phyloP scores from a whole-genome alignment of 202 grass and related monocot species.

The Zizania palustris region DNA sequence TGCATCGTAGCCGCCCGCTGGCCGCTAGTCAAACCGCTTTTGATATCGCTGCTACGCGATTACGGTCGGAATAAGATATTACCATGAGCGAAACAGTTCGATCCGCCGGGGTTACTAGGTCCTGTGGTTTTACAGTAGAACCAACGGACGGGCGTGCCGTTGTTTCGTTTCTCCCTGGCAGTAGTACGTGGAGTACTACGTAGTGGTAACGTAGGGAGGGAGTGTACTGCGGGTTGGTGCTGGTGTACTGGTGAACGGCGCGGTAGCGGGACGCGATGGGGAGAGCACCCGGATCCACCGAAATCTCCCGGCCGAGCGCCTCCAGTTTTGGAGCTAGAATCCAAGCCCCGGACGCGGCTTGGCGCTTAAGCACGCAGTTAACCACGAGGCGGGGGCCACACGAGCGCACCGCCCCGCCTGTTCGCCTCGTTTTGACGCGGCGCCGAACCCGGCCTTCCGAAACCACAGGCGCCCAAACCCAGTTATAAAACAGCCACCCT shows the following conservation, averaged over 20 bases:
- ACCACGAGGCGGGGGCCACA: slow-evolving; percentile 19
- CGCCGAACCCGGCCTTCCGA: slow-evolving; percentile 44
- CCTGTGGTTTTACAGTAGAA: neutral
- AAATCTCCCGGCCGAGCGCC: slow-evolving; percentile 4
- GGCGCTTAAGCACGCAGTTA: neutral
- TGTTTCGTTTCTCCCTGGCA: neutral
- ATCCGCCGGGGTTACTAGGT: neutral
- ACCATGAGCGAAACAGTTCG: too few relatives aligned
- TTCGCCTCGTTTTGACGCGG: slow-evolving; percentile 19
- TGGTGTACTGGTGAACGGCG: neutral
- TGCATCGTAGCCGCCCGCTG: too few relatives aligned
- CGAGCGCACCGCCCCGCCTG: neutral
- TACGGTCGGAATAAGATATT: too few relatives aligned
- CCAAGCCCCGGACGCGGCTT: slow-evolving; percentile 33
- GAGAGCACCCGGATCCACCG: neutral
- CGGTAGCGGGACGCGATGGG: neutral
- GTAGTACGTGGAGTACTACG: neutral
- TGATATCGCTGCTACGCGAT: too few relatives aligned
- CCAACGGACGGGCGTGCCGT: neutral
- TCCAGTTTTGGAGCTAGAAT: slow-evolving; percentile 28
- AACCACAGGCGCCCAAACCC: slow-evolving; percentile 38
- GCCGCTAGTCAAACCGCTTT: too few relatives aligned
- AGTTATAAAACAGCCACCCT: slow-evolving; percentile 25
- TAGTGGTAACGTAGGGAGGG: neutral
- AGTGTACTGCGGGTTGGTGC: neutral